Conservation (phyloP, 306 rosid species). For the Spatholobus suberectus region DNA sequence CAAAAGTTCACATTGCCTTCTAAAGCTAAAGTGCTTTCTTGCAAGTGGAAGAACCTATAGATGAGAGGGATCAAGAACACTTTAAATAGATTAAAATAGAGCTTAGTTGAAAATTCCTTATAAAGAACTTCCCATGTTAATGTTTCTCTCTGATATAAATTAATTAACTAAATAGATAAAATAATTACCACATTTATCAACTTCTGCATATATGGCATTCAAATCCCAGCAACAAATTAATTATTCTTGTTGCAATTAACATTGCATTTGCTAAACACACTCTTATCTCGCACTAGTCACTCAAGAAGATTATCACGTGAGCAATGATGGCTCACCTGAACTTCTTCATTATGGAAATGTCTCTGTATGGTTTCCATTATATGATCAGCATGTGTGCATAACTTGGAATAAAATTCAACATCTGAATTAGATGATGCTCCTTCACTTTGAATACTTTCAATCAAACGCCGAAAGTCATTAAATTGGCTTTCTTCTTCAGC, state of each 20-base stretch:
- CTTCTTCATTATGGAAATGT: constrained; percentile 92
- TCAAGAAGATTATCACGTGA: constrained; percentile 35
- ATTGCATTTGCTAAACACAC: constrained; percentile 22
- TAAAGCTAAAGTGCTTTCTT: constrained; percentile 85
- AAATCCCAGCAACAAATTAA: constrained; percentile 20
- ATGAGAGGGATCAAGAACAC: constrained; percentile 39
- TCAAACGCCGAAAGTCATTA: constrained; percentile 88
- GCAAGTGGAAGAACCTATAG: constrained; percentile 96
- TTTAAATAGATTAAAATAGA: constrained; percentile 30
- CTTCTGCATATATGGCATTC: constrained; percentile 35
- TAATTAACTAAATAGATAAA: constrained; percentile 21
- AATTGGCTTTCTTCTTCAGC: constrained; percentile 97
- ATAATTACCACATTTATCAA: constrained; percentile 38
- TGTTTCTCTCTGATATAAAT: constrained; percentile 19
- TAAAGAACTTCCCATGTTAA: constrained; percentile 21
- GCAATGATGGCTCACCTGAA: constrained; percentile 69
- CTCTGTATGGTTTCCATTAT: constrained; percentile 89
- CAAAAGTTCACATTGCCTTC: constrained; percentile 82
- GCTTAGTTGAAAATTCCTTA: constrained; percentile 27
- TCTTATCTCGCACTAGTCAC: constrained; percentile 26
- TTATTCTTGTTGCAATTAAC: constrained; percentile 23
- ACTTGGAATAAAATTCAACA: constrained; percentile 86
- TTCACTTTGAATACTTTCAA: constrained; percentile 90
- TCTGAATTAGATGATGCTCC: constrained; percentile 83
- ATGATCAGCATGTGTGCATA: constrained; percentile 95